Evolutionary conservation across 257 asterid species (phyloP).

Genomic region (Cruciata laevipes): DNA sequence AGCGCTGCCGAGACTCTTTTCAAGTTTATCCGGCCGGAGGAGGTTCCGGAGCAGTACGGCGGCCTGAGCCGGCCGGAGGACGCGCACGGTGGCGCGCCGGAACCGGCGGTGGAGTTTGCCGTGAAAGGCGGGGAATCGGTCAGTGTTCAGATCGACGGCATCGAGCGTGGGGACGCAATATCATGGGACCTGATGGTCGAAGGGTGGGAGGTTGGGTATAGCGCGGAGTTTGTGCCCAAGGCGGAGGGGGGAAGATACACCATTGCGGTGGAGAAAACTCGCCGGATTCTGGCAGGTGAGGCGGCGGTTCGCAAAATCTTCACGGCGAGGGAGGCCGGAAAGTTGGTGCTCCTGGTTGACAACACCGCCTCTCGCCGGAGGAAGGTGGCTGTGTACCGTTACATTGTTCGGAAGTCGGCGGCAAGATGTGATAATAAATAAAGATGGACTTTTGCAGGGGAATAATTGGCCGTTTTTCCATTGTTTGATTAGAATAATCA

Average conservation of each 20-base stretch:
- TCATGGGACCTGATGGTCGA: constrained; percentile 88
- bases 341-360: constrained; percentile 71
- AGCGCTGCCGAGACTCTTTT: constrained; percentile 77
- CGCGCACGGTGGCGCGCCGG: constrained; percentile 23
- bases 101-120: constrained; percentile 85
- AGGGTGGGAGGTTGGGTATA: constrained; percentile 83
- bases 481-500: no score
- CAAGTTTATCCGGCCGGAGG: constrained; percentile 85
- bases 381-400: constrained; percentile 85
- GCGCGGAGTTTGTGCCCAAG: constrained; percentile 64
- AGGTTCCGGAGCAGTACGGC: constrained; percentile 1
- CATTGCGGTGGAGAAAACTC: constrained; percentile 72
- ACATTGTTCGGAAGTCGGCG: constrained; percentile 47
- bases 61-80: no score
- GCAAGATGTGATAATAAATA: constrained; percentile 3
- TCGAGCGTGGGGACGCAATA: constrained; percentile 82
- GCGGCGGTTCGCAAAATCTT: constrained; percentile 63
- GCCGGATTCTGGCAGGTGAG: constrained; percentile 41
- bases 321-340: constrained; percentile 56
- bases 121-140: constrained; percentile 90
- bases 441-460: no score
- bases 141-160: constrained; percentile 89
- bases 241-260: constrained; percentile 60
- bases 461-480: no score
- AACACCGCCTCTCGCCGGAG: constrained; percentile 58